Percentiles rank a stretch among this genome's conserved stretches.
Evolutionary conservation across 768 basidiomycete genomes (phyloP).

Genomic region (Dioszegia hungarica): DNA sequence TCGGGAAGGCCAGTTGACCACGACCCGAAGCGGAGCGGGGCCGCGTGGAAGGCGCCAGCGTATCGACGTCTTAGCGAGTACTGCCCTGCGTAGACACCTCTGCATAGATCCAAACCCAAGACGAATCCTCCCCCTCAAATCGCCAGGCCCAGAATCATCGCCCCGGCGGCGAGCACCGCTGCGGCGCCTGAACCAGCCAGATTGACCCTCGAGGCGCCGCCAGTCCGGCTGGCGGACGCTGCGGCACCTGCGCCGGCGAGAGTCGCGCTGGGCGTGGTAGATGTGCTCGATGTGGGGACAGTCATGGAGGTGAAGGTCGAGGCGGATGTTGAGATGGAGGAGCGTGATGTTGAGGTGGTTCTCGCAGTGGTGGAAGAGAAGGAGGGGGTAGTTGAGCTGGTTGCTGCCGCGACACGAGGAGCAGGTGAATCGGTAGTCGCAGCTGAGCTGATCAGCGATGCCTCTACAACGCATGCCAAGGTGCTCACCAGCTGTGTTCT

Average conservation of each 20-base stretch:
- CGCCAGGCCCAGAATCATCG: neutral
- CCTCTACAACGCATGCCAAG: neutral
- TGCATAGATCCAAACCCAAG: no score
- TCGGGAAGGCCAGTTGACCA: no score
- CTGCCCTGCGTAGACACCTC: no score
- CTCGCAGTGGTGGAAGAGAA: no score
- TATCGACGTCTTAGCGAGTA: no score
- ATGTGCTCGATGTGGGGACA: neutral
- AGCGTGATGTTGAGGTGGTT: neutral
- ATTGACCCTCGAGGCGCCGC: neutral
- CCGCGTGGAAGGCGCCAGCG: no score
- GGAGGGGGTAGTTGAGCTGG: no score
- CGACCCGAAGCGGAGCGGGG: no score
- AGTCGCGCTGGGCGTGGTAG: neutral
- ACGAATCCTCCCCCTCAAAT: neutral
- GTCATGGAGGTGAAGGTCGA: neutral
- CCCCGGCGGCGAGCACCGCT: neutral
- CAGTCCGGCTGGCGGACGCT: slow-evolving; percentile 1
- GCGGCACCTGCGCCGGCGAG: neutral
- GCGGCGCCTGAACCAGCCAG: neutral
- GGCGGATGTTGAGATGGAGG: neutral
- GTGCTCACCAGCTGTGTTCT: no score
- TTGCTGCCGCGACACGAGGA: no score
- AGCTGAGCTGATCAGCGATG: neutral
- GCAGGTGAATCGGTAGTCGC: no score